phyloP scores from a whole-genome alignment of 306 rosid genomes.

The Quercus dentata region DNA sequence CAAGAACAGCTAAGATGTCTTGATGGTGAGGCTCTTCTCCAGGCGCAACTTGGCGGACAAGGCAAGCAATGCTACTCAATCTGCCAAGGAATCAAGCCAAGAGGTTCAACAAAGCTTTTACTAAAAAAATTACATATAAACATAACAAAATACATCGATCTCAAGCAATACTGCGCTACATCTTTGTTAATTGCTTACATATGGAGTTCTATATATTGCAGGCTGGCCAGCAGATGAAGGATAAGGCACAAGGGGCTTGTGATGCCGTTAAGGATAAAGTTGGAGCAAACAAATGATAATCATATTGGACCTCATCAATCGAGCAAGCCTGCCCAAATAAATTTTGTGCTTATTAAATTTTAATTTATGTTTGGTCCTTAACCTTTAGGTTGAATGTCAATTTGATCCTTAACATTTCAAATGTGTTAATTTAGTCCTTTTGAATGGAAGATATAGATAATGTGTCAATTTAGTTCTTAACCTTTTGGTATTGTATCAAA shows the following conservation, averaged over 20 bases:
- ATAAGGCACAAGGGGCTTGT: conserved; percentile 27
- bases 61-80: conserved; percentile 37
- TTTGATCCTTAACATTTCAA: too few relatives aligned
- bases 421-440: too few relatives aligned
- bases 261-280: conserved; percentile 19
- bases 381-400: too few relatives aligned
- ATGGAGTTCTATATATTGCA: conserved; percentile 5
- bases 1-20: too few relatives aligned
- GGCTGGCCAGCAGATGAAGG: conserved; percentile 38
- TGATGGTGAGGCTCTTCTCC: too few relatives aligned
- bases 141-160: background rate
- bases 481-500: too few relatives aligned
- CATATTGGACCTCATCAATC: background rate
- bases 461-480: too few relatives aligned
- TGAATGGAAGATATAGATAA: too few relatives aligned
- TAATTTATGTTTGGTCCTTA: background rate
- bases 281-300: conserved; percentile 25
- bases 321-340: background rate
- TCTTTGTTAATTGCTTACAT: background rate
- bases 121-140: background rate
- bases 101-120: conserved; percentile 21
- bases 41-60: conserved; percentile 13
- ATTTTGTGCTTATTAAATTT: background rate
- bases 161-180: too few relatives aligned
- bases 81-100: conserved; percentile 40